A percentile compares a stretch with the other conserved stretches of the same genome.
Conservation (phyloP, 108 stramenopile species). For the Pseudonitzschia delicatissima region DNA sequence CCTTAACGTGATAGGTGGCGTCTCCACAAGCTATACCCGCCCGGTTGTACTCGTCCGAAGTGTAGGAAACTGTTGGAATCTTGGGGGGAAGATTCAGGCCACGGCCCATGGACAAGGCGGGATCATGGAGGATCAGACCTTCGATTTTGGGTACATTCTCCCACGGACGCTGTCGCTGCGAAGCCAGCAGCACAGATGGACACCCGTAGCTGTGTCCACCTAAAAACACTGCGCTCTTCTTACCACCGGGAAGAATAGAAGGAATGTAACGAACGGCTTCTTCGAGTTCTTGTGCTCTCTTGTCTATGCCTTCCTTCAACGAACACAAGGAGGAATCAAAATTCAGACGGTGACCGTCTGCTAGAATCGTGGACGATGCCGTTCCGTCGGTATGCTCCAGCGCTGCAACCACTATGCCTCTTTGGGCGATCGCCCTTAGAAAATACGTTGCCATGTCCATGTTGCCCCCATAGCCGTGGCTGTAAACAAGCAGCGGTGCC, state of each 20-base stretch:
- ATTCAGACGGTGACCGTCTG: neutral
- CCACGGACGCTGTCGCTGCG: neutral
- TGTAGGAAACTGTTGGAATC: neutral
- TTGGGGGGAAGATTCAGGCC: neutral
- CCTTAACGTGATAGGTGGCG: neutral
- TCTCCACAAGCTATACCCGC: constrained; percentile 2
- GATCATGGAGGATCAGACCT: constrained; percentile 2
- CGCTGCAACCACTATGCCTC: neutral
- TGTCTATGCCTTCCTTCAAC: neutral
- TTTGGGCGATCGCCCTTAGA: neutral
- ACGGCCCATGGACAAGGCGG: neutral
- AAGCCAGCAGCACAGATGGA: neutral
- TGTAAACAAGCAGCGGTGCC: neutral
- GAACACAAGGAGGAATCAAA: neutral
- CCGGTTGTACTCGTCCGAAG: neutral
- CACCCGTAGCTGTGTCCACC: constrained; percentile 7
- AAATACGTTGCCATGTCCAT: constrained; percentile 11
- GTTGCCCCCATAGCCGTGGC: constrained; percentile 9
- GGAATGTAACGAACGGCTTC: neutral
- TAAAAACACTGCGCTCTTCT: neutral
- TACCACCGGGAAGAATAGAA: neutral
- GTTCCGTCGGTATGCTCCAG: constrained; percentile 6
- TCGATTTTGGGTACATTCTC: neutral
- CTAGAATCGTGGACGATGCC: constrained; percentile 3
- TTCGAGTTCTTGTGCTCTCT: neutral